Conservation (phyloP, 192 early-diverging fungal genomes). For the Spizellomyces punctatus region DNA sequence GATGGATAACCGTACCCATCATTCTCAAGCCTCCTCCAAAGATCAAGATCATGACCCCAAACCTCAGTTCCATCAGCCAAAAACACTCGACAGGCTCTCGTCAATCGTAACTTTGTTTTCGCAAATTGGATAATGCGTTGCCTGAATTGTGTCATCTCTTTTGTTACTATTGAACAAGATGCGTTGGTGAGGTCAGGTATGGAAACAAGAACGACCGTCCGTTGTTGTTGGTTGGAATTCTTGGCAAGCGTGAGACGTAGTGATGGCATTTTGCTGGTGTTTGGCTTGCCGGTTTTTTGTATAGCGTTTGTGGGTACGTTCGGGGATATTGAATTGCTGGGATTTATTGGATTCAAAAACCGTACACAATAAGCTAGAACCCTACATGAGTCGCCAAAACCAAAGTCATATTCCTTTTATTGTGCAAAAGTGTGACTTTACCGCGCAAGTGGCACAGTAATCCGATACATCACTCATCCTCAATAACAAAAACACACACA, state of each 20-base stretch:
- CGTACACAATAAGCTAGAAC: no score
- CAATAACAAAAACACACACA: no score
- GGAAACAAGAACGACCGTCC: constrained; percentile 35
- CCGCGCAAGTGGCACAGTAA: no score
- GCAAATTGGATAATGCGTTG: constrained; percentile 43
- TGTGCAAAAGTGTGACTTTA: no score
- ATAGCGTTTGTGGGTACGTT: no score
- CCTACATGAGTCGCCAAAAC: no score
- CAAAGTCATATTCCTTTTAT: no score
- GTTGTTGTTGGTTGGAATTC: constrained; percentile 45
- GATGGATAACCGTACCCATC: constrained; percentile 22
- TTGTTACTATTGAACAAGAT: neutral
- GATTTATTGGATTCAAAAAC: no score
- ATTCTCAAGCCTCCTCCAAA: constrained; percentile 32
- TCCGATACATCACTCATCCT: no score
- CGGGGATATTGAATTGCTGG: no score
- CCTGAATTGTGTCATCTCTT: constrained; percentile 10
- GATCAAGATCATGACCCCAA: constrained; percentile 28
- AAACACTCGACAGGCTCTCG: constrained; percentile 38
- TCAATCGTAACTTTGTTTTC: constrained; percentile 59
- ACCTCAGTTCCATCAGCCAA: no score
- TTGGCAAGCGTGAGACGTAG: constrained; percentile 54
- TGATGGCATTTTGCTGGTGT: constrained; percentile 31
- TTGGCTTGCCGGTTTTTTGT: neutral
- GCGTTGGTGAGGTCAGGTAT: constrained; percentile 41